phyloP scores from a whole-genome alignment of 176 grass and related monocot genomes.

The Pontederia paniculata region DNA sequence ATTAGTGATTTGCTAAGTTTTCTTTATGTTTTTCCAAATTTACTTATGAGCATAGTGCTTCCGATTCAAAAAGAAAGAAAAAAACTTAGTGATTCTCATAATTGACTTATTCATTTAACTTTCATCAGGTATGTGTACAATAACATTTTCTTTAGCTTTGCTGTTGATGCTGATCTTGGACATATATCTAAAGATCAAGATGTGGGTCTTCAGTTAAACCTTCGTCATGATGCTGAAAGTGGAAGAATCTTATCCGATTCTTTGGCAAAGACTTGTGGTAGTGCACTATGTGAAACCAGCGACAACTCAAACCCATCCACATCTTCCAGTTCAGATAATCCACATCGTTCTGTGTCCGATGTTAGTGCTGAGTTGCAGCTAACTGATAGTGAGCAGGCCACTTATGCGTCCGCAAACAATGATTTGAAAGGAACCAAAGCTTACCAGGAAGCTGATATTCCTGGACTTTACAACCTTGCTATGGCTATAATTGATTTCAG shows the following conservation, averaged over 20 bases:
- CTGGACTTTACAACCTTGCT: constrained; percentile 94
- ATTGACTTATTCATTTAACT: not conserved
- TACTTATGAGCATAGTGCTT: too few relatives aligned
- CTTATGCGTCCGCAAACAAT: constrained; percentile 99
- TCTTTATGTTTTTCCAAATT: too few relatives aligned
- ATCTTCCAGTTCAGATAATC: constrained; percentile 11
- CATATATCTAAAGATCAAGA: constrained; percentile 52
- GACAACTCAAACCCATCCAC: constrained; percentile 4
- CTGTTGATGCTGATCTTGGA: constrained; percentile 74
- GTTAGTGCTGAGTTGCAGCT: constrained; percentile 56
- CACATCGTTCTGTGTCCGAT: constrained; percentile 24
- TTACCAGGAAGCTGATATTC: constrained; percentile 94
- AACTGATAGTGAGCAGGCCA: constrained; percentile 84
- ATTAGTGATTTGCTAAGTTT: too few relatives aligned
- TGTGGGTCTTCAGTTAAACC: constrained; percentile 12
- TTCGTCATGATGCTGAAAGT: constrained; percentile 22
- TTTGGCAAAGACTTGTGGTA: constrained; percentile 14
- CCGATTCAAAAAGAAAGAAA: too few relatives aligned
- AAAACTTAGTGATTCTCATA: not conserved
- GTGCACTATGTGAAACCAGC: not conserved
- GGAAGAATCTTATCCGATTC: constrained; percentile 18
- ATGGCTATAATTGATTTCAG: constrained; percentile 98
- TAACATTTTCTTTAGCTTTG: constrained; percentile 99
- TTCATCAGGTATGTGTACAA: constrained; percentile 93
- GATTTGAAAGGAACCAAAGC: constrained; percentile 96